These are phyloP conservation scores for Sindora glabra DNA, from an alignment of 306 rosid genomes.

Conservation along the genomic window DNA sequence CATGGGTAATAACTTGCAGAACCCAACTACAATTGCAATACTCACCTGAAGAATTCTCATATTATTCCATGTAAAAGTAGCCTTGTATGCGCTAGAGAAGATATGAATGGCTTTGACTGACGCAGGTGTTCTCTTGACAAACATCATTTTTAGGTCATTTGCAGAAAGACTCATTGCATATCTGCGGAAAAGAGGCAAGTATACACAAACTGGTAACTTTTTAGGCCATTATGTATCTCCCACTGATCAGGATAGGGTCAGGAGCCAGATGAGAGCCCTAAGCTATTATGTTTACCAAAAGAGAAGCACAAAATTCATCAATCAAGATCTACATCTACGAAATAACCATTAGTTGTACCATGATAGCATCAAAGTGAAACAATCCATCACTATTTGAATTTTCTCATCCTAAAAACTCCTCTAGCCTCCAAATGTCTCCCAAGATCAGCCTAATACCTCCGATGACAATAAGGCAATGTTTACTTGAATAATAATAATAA, in stretches of 20 bases:
- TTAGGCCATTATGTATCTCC: slow-evolving; percentile 1
- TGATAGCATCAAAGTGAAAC: too few species aligned
- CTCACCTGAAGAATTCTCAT: slow-evolving; percentile 83
- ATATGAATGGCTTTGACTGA: slow-evolving; percentile 71
- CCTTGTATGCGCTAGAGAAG: slow-evolving; percentile 88
- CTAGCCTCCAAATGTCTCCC: too few species aligned
- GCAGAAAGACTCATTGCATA: slow-evolving; percentile 83
- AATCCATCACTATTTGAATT: too few species aligned
- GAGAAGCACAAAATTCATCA: too few species aligned
- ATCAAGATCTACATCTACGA: too few species aligned
- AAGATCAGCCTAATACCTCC: too few species aligned
- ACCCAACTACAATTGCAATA: slow-evolving; percentile 3
- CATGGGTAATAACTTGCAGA: not conserved
- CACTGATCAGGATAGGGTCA: not conserved
- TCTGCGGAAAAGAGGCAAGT: slow-evolving; percentile 31
- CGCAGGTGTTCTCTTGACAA: slow-evolving; percentile 56
- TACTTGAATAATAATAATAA: too few species aligned
- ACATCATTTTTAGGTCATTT: slow-evolving; percentile 62
- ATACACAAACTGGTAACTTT: not conserved
- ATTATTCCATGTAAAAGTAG: slow-evolving; percentile 83
- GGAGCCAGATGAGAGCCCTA: not conserved
- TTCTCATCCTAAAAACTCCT: too few species aligned
- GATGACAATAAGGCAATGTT: too few species aligned
- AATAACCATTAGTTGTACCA: too few species aligned
- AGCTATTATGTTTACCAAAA: not conserved